Percentiles rank a stretch among this genome's conserved stretches.
Conservation (phyloP, 1,284 basidiomycete species). For the Sphaerobolus stellatus region DNA sequence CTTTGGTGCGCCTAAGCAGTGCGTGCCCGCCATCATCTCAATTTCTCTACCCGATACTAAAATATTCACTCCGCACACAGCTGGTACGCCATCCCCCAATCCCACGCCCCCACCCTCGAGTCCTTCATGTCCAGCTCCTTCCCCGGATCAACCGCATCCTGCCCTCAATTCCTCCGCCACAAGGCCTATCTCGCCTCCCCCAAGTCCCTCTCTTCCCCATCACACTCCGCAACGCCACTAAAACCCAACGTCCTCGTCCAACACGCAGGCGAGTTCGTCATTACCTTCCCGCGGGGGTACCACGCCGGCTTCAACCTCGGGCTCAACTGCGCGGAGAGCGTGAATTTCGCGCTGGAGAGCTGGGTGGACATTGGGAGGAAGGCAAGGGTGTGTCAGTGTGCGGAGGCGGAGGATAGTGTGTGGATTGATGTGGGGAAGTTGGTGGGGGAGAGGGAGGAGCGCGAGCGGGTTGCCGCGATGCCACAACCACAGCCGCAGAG, state of each 20-base stretch:
- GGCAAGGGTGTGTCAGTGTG: constrained; percentile 82
- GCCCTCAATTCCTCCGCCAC: constrained; percentile 93
- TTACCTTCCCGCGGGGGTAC: constrained; percentile 93
- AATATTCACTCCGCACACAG: constrained; percentile 36
- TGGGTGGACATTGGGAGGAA: constrained; percentile 89
- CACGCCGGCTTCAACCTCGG: constrained; percentile 98
- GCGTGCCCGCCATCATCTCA: too few relatives aligned
- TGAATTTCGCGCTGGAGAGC: constrained; percentile 95
- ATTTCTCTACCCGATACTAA: not conserved
- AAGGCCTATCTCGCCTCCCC: constrained; percentile 96
- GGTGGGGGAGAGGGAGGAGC: constrained; percentile 49
- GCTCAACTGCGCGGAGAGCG: constrained; percentile 96
- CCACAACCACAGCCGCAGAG: too few relatives aligned
- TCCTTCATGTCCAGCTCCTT: constrained; percentile 86
- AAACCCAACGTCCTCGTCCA: constrained; percentile 89
- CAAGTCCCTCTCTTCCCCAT: constrained; percentile 73
- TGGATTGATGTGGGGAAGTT: constrained; percentile 88
- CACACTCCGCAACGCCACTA: too few relatives aligned
- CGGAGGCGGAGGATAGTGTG: constrained; percentile 87
- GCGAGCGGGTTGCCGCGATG: too few relatives aligned
- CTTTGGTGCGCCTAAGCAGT: constrained; percentile 89
- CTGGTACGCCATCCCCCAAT: constrained; percentile 96
- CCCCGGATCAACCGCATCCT: constrained; percentile 78
- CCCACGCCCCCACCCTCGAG: constrained; percentile 76
- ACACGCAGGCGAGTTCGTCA: constrained; percentile 89